Conservation (phyloP, 2,329 filamentous ascomycete species). For the Neurospora sp. region DNA sequence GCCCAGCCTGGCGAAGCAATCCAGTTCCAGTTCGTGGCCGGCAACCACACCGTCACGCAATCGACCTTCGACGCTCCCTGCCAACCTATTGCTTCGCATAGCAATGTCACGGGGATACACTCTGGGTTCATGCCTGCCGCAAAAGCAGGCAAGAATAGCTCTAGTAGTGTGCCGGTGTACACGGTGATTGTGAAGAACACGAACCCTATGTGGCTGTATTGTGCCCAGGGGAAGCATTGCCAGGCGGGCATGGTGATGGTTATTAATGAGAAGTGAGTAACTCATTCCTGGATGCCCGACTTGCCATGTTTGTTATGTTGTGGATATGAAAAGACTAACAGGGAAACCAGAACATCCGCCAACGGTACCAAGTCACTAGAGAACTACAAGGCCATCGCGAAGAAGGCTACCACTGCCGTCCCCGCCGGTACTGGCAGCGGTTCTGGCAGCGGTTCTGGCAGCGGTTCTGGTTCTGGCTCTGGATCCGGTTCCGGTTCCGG, state of each 20-base stretch:
- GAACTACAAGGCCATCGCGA: slow-evolving; percentile 35
- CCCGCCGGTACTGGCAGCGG: slow-evolving; percentile 14
- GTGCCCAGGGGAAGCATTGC: slow-evolving; percentile 65
- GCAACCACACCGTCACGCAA: slow-evolving; percentile 73
- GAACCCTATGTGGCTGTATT: slow-evolving; percentile 71
- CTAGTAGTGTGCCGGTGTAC: slow-evolving; percentile 52
- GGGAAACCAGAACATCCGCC: slow-evolving; percentile 30
- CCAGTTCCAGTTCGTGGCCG: slow-evolving; percentile 56
- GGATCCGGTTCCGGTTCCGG: background rate
- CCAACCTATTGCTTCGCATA: slow-evolving; percentile 46
- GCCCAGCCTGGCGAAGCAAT: slow-evolving; percentile 51
- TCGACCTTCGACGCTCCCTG: slow-evolving; percentile 66
- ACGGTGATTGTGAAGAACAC: slow-evolving; percentile 60
- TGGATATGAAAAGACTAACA: slow-evolving; percentile 5
- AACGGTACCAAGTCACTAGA: slow-evolving; percentile 44
- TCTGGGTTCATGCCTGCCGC: slow-evolving; percentile 58
- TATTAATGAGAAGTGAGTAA: slow-evolving; percentile 60
- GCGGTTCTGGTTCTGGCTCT: background rate
- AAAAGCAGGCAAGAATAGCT: slow-evolving; percentile 33
- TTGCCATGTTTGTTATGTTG: too few relatives aligned
- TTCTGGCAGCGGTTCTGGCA: background rate
- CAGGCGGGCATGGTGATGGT: slow-evolving; percentile 67
- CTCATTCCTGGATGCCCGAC: background rate
- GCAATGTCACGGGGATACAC: slow-evolving; percentile 50
- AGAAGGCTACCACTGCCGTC: slow-evolving; percentile 20